These are phyloP conservation scores for Tremella yokohamensis DNA, from an alignment of 768 basidiomycete genomes.

Conservation along the genomic window DNA sequence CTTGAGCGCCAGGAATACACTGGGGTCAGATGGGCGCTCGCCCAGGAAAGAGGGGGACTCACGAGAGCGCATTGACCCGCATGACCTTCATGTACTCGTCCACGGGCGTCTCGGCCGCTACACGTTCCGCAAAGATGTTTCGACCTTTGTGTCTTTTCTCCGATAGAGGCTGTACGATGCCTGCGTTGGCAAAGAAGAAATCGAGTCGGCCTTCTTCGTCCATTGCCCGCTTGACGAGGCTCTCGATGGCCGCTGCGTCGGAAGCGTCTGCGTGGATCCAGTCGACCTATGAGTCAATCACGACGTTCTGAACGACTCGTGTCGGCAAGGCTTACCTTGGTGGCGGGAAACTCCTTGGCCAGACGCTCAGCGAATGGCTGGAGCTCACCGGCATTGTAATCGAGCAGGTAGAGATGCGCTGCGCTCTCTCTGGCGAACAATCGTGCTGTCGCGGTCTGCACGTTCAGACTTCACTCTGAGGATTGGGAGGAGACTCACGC, in stretches of 20 bases:
- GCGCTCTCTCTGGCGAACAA: conserved; percentile 51
- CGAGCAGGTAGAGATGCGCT: conserved; percentile 71
- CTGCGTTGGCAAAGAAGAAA: conserved; percentile 90
- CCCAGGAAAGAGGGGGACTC: conserved; percentile 15
- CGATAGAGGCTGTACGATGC: conserved; percentile 32
- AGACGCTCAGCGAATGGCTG: conserved; percentile 69
- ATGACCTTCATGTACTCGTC: conserved; percentile 71
- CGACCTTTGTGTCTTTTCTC: background rate
- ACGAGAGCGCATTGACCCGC: conserved; percentile 72
- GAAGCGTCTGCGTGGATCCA: conserved; percentile 76
- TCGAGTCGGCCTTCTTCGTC: conserved; percentile 81
- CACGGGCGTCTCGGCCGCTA: conserved; percentile 57
- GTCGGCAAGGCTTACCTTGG: conserved; percentile 59
- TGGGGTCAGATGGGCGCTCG: conserved; percentile 44
- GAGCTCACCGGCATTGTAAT: conserved; percentile 65
- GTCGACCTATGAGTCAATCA: conserved; percentile 60
- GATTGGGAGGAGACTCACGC: conserved; percentile 56
- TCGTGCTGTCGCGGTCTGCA: conserved; percentile 39
- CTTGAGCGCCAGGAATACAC: conserved; percentile 86
- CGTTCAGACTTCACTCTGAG: background rate
- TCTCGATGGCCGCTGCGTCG: conserved; percentile 65
- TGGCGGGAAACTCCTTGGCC: conserved; percentile 65
- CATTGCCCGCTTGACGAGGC: conserved; percentile 67
- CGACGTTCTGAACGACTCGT: background rate
- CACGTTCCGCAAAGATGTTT: conserved; percentile 11